A percentile compares a stretch with the other conserved stretches of the same genome.
Conservation (phyloP, 495 filamentous ascomycete genomes). For the Podospora conica region DNA sequence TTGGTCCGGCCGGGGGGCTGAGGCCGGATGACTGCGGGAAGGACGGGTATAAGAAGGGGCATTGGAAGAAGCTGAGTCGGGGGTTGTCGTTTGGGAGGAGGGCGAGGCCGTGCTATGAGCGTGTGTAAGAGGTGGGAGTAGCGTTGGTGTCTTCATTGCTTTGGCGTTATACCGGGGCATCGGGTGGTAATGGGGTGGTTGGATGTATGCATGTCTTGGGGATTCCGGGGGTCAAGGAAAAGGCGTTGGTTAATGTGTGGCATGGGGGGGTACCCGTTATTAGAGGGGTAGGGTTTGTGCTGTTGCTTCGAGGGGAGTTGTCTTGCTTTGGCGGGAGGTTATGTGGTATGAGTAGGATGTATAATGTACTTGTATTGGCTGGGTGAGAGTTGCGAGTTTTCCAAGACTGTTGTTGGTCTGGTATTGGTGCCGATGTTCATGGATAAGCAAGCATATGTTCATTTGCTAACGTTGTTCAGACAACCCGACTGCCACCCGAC, state of each 20-base stretch:
- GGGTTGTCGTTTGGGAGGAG: background rate
- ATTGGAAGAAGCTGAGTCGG: background rate
- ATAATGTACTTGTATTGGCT: background rate
- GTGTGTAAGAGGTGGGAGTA: background rate
- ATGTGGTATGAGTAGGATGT: background rate
- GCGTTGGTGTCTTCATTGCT: background rate
- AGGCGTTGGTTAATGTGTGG: background rate
- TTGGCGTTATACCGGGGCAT: background rate
- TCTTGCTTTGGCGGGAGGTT: background rate
- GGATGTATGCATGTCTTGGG: background rate
- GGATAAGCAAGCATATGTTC: too few species aligned
- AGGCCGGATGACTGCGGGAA: background rate
- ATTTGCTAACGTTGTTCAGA: too few species aligned
- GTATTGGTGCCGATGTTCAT: background rate
- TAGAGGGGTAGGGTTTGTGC: background rate
- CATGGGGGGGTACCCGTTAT: background rate
- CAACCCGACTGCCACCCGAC: too few species aligned
- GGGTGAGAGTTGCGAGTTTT: background rate
- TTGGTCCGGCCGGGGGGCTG: background rate
- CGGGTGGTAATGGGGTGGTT: background rate
- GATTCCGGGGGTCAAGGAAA: background rate
- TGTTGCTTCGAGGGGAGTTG: background rate
- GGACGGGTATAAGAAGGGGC: background rate
- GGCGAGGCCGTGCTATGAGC: background rate
- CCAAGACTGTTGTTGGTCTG: background rate